Percentiles rank a stretch among this genome's conserved stretches.
Conservation (phyloP, 1,284 basidiomycete species). For the Puccinia brachypodii region DNA sequence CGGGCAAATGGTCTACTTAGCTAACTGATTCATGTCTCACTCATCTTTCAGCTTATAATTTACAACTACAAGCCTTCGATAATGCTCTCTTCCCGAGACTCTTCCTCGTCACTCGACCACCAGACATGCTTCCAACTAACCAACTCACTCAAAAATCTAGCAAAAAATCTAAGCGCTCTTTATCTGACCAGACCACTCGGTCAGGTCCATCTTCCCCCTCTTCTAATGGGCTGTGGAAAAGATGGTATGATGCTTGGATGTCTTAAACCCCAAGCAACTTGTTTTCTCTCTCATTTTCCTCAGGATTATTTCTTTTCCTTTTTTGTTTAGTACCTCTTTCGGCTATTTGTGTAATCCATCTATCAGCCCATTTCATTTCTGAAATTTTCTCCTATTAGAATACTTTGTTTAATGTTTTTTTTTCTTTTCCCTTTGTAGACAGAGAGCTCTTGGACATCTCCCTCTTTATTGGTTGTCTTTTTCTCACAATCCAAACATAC, state of each 20-base stretch:
- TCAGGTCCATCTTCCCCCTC: background rate
- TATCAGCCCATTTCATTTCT: background rate
- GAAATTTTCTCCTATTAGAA: too few relatives aligned
- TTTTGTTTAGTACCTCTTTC: background rate
- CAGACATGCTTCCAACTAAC: conserved; percentile 35
- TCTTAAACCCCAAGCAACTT: background rate
- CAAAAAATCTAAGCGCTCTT: conserved; percentile 31
- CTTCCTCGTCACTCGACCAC: conserved; percentile 33
- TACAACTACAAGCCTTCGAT: conserved; percentile 45
- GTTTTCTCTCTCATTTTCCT: background rate
- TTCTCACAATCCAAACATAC: too few relatives aligned
- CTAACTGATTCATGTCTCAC: background rate
- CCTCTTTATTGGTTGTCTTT: too few relatives aligned
- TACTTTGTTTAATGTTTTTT: too few relatives aligned
- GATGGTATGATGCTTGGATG: conserved; percentile 39
- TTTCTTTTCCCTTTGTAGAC: too few relatives aligned
- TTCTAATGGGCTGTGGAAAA: conserved; percentile 39
- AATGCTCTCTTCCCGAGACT: conserved; percentile 38
- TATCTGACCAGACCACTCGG: background rate
- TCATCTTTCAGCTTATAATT: conserved; percentile 29
- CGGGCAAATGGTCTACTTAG: background rate
- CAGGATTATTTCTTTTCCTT: background rate
- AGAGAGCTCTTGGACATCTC: too few relatives aligned
- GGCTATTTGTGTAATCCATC: background rate
- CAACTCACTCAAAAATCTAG: conserved; percentile 24